A percentile compares a stretch with the other conserved stretches of the same genome.
Conservation (phyloP, 805 yeast species). For the Tanozyma kutaoensis region DNA sequence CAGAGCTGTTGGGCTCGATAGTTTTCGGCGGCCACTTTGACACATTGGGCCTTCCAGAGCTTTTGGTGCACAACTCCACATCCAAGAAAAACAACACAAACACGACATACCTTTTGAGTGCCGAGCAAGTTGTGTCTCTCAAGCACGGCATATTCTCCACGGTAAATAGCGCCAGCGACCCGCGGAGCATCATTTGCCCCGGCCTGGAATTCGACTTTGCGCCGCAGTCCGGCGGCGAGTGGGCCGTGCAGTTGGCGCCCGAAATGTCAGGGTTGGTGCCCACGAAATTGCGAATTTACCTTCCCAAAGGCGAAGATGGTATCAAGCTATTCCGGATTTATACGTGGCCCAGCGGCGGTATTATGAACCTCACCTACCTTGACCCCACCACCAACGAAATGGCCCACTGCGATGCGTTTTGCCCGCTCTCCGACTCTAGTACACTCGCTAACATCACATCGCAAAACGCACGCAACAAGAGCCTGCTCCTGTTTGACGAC, state of each 20-base stretch:
- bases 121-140: slow-evolving; percentile 51
- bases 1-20: slow-evolving; percentile 27
- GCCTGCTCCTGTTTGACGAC: slow-evolving; percentile 1
- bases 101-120: slow-evolving; percentile 25
- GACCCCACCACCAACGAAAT: slow-evolving; percentile 56
- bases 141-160: slow-evolving; percentile 39
- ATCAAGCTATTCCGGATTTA: slow-evolving; percentile 57
- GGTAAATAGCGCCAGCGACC: slow-evolving; percentile 23
- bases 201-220: slow-evolving; percentile 22
- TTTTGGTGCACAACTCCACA: slow-evolving; percentile 24
- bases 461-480: no score
- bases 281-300: slow-evolving; percentile 59
- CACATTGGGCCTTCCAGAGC: slow-evolving; percentile 40
- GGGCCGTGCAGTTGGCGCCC: slow-evolving; percentile 48
- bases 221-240: slow-evolving; percentile 65
- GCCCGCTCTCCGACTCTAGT: slow-evolving; percentile 64
- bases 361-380: slow-evolving; percentile 80
- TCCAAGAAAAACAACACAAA: slow-evolving; percentile 14
- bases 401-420: slow-evolving; percentile 72
- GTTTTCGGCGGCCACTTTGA: slow-evolving; percentile 72
- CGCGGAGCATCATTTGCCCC: slow-evolving; percentile 45
- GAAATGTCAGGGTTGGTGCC: slow-evolving; percentile 39
- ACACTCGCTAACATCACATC: no score
- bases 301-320: slow-evolving; percentile 39
- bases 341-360: slow-evolving; percentile 71